These are phyloP conservation scores for Ceratocystis variospora DNA, from an alignment of 2,329 filamentous ascomycete genomes.

Conservation along the genomic window DNA sequence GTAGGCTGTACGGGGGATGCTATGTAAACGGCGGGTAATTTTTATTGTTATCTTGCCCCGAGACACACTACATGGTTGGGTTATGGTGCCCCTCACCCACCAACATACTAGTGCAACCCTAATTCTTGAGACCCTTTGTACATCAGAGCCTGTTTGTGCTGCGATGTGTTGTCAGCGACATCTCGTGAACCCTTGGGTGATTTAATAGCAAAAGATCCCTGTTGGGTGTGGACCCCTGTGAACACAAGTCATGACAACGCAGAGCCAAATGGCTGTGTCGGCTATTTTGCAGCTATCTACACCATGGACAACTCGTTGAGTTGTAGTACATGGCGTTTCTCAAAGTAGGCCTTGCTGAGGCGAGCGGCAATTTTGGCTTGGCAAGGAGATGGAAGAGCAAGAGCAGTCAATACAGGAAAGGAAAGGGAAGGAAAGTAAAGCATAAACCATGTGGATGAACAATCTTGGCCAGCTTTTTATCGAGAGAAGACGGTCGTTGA, in stretches of 20 bases:
- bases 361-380: not conserved
- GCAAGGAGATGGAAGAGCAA: not conserved
- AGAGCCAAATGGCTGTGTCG: not conserved
- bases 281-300: not conserved
- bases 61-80: too few species aligned
- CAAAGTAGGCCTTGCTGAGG: not conserved
- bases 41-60: too few species aligned
- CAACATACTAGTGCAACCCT: not conserved
- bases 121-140: not conserved
- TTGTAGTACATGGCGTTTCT: constrained; percentile 1
- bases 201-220: not conserved
- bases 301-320: not conserved
- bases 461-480: not conserved
- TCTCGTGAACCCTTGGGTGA: not conserved
- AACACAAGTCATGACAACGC: not conserved
- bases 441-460: not conserved
- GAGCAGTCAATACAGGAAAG: not conserved
- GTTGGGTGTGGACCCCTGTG: not conserved
- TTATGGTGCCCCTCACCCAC: too few species aligned
- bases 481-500: not conserved
- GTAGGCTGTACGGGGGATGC: not conserved
- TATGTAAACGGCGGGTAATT: not conserved
- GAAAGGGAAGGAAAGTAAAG: not conserved
- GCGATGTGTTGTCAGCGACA: not conserved
- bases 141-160: not conserved